These are phyloP conservation scores for Suhomyces prunicola DNA, from an alignment of 805 yeast genomes.

Conservation along the genomic window DNA sequence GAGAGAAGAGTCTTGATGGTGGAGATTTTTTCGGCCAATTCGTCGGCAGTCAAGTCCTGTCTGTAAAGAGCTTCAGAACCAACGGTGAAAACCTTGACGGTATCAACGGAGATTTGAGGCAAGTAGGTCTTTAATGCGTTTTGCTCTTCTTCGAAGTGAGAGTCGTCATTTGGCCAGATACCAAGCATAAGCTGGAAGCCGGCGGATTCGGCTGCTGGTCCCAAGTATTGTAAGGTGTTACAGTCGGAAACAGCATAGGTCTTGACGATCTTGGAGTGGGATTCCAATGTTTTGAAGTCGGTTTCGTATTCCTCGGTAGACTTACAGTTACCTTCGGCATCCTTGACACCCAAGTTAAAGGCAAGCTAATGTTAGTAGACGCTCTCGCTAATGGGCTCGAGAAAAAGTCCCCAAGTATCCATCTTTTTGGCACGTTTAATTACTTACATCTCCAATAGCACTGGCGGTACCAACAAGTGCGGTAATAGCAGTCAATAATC, in stretches of 20 bases:
- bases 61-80: constrained; percentile 97
- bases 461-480: constrained; percentile 46
- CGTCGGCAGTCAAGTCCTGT: constrained; percentile 72
- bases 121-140: constrained; percentile 65
- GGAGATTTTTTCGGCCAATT: constrained; percentile 65
- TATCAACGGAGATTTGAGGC: constrained; percentile 65
- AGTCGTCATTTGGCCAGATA: constrained; percentile 89
- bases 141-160: constrained; percentile 74
- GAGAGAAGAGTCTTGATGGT: constrained; percentile 59
- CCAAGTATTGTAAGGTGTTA: constrained; percentile 78
- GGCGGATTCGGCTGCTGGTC: constrained; percentile 79
- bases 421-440: neutral
- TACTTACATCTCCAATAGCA: constrained; percentile 57
- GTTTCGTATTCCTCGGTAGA: constrained; percentile 61
- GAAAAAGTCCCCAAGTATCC: neutral
- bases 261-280: constrained; percentile 65
- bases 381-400: neutral
- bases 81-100: constrained; percentile 76
- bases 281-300: constrained; percentile 60
- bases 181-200: constrained; percentile 80
- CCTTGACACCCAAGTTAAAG: constrained; percentile 82
- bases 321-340: constrained; percentile 74
- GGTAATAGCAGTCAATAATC: constrained; percentile 45
- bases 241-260: constrained; percentile 94
- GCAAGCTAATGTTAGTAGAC: constrained; percentile 40